Evolutionary conservation across 2,329 filamentous ascomycete genomes (phyloP).

Genomic region (Ophiostoma himal-ulmi): DNA sequence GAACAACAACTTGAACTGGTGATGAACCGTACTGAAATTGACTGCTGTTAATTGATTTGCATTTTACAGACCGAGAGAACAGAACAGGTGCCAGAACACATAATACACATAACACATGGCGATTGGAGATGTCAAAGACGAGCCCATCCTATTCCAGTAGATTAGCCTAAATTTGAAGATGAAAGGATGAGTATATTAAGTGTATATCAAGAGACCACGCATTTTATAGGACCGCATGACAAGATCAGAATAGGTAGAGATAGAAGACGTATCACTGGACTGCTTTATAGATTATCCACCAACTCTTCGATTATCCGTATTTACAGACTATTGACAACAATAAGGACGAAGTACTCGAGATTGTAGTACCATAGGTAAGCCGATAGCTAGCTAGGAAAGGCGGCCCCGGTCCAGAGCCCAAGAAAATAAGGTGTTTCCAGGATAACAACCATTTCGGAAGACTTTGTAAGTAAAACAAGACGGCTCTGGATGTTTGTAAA

Average conservation of each 20-base stretch:
- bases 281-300: background rate
- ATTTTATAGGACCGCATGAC: background rate
- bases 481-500: no score
- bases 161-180: background rate
- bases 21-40: background rate
- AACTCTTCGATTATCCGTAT: slow-evolving; percentile 31
- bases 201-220: background rate
- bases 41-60: background rate
- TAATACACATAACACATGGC: background rate
- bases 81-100: background rate
- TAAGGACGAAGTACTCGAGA: slow-evolving; percentile 19
- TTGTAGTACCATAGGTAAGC: slow-evolving; percentile 34
- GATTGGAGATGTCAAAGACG: background rate
- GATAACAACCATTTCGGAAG: no score
- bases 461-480: no score
- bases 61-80: background rate
- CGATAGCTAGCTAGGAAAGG: slow-evolving; percentile 33
- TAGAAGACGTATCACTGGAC: background rate
- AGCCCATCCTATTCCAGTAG: background rate
- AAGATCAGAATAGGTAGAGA: background rate
- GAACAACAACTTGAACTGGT: background rate
- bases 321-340: slow-evolving; percentile 16
- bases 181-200: background rate
- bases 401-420: slow-evolving; percentile 38
- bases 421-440: no score